Evolutionary conservation across 306 rosid genomes (phyloP).

Genomic region (Quercus berberidifolia): DNA sequence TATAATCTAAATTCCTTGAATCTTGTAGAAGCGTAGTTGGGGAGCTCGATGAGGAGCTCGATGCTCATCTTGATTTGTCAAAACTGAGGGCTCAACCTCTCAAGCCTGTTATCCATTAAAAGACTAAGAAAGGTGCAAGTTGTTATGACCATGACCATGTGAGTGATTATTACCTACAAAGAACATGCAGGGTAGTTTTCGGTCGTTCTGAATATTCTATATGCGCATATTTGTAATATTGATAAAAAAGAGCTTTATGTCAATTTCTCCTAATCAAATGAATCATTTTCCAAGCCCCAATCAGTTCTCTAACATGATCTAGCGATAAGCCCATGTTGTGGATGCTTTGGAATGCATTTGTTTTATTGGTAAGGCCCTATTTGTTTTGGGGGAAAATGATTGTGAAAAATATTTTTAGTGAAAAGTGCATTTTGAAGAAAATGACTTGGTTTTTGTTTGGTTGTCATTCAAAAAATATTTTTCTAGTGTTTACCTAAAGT

Average conservation of each 20-base stretch:
- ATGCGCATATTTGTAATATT: neutral
- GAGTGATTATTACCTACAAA: neutral
- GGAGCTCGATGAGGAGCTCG: slow-evolving; percentile 90
- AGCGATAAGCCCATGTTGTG: neutral
- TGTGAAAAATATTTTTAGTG: too few species aligned
- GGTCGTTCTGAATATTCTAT: neutral
- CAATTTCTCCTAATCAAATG: neutral
- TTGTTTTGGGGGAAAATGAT: too few species aligned
- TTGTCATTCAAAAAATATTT: too few species aligned
- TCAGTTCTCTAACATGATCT: neutral
- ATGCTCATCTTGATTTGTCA: slow-evolving; percentile 74
- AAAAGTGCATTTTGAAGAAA: too few species aligned
- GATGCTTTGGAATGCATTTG: neutral
- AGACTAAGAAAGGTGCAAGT: neutral
- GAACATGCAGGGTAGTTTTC: neutral
- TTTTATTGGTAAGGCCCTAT: too few species aligned
- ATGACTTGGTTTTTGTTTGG: too few species aligned
- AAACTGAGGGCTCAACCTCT: slow-evolving; percentile 89
- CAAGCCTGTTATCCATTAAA: slow-evolving; percentile 80
- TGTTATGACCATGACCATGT: slow-evolving; percentile 3
- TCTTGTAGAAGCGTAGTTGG: slow-evolving; percentile 93
- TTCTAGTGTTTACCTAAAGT: too few species aligned
- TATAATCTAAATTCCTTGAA: slow-evolving; percentile 4
- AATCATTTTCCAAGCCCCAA: neutral
- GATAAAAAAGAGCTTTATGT: neutral